Evolutionary conservation across 1,284 basidiomycete species (phyloP).

Genomic region (Microbotryum violaceum): DNA sequence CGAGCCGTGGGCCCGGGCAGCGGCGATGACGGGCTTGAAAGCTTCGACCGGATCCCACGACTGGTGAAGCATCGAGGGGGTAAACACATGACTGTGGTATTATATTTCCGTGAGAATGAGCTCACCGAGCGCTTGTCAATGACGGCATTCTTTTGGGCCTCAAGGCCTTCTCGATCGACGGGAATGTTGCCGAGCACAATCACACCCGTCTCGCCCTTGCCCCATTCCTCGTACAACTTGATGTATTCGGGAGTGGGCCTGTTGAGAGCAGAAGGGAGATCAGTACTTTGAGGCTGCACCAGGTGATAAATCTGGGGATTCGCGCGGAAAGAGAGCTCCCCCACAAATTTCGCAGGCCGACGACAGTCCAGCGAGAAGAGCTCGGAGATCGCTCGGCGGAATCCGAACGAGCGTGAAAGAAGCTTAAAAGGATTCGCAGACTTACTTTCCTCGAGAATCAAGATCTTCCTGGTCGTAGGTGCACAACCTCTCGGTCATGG

Average conservation of each 20-base stretch:
- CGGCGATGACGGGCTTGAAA: slow-evolving; percentile 40
- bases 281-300: not conserved
- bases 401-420: too few species aligned
- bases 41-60: slow-evolving; percentile 37
- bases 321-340: slow-evolving; percentile 27
- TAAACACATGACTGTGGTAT: not conserved
- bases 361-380: too few species aligned
- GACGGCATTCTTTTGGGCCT: slow-evolving; percentile 38
- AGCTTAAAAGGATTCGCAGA: too few species aligned
- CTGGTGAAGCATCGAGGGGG: not conserved
- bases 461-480: slow-evolving; percentile 31
- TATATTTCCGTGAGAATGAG: too few species aligned
- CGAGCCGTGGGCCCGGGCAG: slow-evolving; percentile 43
- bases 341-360: not conserved
- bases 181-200: slow-evolving; percentile 39
- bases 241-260: slow-evolving; percentile 33
- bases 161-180: slow-evolving; percentile 33
- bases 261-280: not conserved
- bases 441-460: not conserved
- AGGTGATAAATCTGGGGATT: not conserved
- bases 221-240: slow-evolving; percentile 40
- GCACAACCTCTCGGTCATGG: slow-evolving; percentile 41
- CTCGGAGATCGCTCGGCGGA: not conserved
- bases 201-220: slow-evolving; percentile 38
- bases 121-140: slow-evolving; percentile 32